Base-by-base conservation (phyloP, 305 asterid genomes). In the Coffea humblotiana region DNA sequence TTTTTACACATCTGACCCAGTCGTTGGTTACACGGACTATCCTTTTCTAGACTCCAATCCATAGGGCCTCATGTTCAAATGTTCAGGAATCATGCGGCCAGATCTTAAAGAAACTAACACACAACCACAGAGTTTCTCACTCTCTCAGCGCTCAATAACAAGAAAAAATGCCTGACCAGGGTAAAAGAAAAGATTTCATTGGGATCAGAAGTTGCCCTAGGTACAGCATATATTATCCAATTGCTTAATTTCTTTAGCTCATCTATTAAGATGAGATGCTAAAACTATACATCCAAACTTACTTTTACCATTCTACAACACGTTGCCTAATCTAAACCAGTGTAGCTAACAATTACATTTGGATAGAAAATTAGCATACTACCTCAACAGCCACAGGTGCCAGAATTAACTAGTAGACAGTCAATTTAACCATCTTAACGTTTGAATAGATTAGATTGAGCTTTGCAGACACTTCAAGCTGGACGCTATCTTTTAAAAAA, bases 21-120 rank as follows among this genome's bases (percentile, higher is more conserved):
- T 89, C 49, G 60, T 88, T 23, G 96, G 96, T 10, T 91, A 91
- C 65, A 88, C 93, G 12, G 92, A 90, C 48, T 91, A 89, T 72
- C 91, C 94, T 32, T 91, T 87, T 85, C 91, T 88, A 75, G 86
- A 88, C 63, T 83, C 83, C 72, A 73, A 35, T 43, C 79, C 64
- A 25, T 83, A 40, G 43, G 3, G 32, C 43, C 68, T 10, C 32
- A 32, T 16, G 29, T 40, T 43, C 27, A 23, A 19, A 40, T 18
- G 29, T 7, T 37, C 73, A 18, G 16, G 51, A 23, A 69, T 11
- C 18, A 21, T 25, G 7, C 6, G 16, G 27, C 19, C 18, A 71
- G 19, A n/a, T 74, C 21, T 32, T 29, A 49, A 23, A 27, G 45
- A 15, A 16, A 15, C 4, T 6, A 14, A 21, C 27, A 15, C 13